These are phyloP conservation scores for Flaveria trinervia DNA, from an alignment of 129 eudicot species.

Conservation along the genomic window DNA sequence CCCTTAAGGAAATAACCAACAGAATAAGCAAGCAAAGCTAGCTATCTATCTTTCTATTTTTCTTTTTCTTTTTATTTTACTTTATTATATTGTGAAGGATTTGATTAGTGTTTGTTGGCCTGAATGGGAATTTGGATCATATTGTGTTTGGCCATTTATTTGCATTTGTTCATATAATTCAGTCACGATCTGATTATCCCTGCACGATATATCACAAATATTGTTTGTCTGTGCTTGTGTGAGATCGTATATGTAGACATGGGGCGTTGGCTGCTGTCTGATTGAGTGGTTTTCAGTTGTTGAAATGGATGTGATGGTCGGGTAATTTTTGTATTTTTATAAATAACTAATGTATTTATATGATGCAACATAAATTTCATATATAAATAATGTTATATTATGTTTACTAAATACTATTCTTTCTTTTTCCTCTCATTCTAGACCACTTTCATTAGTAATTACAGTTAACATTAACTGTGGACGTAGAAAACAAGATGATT, in stretches of 20 bases:
- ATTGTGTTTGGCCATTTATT: constrained; percentile 29
- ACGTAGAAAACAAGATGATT: neutral
- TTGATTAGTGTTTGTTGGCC: constrained; percentile 31
- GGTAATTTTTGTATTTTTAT: neutral
- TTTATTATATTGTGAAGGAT: constrained; percentile 32
- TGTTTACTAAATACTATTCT: neutral
- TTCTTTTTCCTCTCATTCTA: neutral
- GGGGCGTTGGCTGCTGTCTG: neutral
- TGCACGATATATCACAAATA: neutral
- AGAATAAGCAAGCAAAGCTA: constrained; percentile 46
- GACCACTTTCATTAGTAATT: neutral
- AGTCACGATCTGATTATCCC: neutral
- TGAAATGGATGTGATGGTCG: neutral
- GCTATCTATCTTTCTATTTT: constrained; percentile 19
- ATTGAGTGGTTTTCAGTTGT: neutral
- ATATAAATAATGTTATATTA: neutral
- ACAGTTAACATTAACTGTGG: too few relatives aligned
- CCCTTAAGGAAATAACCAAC: constrained; percentile 32
- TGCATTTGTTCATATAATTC: constrained; percentile 23
- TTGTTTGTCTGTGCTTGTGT: neutral
- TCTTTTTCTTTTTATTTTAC: neutral
- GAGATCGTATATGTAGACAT: neutral
- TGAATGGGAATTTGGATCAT: constrained; percentile 33
- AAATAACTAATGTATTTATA: neutral
- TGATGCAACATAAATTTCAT: neutral